A percentile compares a stretch with the other conserved stretches of the same genome.
Conservation (phyloP, 306 rosid genomes). For the Luffa aegyptiaca region DNA sequence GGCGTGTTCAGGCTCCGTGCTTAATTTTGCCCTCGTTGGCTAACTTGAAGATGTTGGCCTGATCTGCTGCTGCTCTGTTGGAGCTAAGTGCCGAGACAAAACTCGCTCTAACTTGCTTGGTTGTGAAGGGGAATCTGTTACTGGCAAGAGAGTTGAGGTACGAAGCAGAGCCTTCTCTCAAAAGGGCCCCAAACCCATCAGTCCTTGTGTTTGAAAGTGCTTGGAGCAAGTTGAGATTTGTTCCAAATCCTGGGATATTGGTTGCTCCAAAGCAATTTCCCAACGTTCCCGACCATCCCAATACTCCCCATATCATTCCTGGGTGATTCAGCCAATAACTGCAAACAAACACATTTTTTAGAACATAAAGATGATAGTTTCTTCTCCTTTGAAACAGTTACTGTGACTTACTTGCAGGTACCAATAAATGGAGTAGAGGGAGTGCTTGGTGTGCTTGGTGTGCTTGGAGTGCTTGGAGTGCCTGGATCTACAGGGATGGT, state of each 20-base stretch:
- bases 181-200: conserved; percentile 70
- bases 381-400: background rate
- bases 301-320: conserved; percentile 58
- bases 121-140: conserved; percentile 56
- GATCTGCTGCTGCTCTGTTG: conserved; percentile 60
- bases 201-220: conserved; percentile 74
- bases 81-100: conserved; percentile 52
- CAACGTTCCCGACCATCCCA: conserved; percentile 88
- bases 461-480: conserved; percentile 36
- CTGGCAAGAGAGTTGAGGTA: conserved; percentile 76
- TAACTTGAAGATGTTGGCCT: conserved; percentile 64
- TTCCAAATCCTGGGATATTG: conserved; percentile 50
- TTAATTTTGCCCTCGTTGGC: conserved; percentile 76
- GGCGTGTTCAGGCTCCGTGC: conserved; percentile 26
- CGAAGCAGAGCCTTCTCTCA: conserved; percentile 75
- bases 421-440: conserved; percentile 60
- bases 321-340: conserved; percentile 90
- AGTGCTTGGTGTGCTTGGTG: conserved; percentile 34
- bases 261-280: conserved; percentile 58
- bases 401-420: conserved; percentile 63
- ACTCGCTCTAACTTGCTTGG: conserved; percentile 56
- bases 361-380: background rate
- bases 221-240: conserved; percentile 42
- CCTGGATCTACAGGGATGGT: conserved; percentile 2
- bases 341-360: conserved; percentile 10